phyloP scores from a whole-genome alignment of 169 alveolate genomes.

The Plasmodium chabaudi region DNA sequence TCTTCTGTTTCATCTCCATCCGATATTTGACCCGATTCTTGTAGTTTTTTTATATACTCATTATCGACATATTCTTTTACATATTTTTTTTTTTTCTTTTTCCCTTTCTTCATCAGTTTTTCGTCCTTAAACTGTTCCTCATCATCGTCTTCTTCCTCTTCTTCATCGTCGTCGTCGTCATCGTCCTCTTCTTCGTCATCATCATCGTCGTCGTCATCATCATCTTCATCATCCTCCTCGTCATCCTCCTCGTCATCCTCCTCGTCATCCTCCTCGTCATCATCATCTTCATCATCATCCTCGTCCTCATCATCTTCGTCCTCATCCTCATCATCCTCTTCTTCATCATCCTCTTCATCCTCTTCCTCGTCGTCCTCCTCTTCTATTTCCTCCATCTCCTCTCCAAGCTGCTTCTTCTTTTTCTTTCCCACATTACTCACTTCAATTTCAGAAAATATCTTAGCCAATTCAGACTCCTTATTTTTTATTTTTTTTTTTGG shows the following conservation, averaged over 20 bases:
- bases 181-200: conserved; percentile 19
- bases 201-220: conserved; percentile 18
- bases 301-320: conserved; percentile 36
- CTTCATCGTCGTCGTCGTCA: not conserved
- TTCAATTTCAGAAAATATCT: conserved; percentile 14
- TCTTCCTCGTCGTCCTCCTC: not conserved
- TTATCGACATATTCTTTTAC: conserved; percentile 45
- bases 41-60: conserved; percentile 55
- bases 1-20: conserved; percentile 66
- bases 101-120: not conserved
- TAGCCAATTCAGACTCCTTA: conserved; percentile 54
- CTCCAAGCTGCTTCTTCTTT: not conserved
- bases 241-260: conserved; percentile 10
- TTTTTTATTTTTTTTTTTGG: conserved; percentile 66
- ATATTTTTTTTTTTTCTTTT: conserved; percentile 10
- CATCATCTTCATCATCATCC: conserved; percentile 18
- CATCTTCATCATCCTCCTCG: conserved; percentile 6
- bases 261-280: not conserved
- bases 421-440: not conserved
- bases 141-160: not conserved
- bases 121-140: conserved; percentile 16
- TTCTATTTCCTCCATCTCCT: not conserved
- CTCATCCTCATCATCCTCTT: conserved; percentile 5
- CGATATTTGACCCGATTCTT: conserved; percentile 42
- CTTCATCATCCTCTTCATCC: not conserved